Evolutionary conservation across 1,284 basidiomycete species (phyloP).

Genomic region (Jaminaea rosea): DNA sequence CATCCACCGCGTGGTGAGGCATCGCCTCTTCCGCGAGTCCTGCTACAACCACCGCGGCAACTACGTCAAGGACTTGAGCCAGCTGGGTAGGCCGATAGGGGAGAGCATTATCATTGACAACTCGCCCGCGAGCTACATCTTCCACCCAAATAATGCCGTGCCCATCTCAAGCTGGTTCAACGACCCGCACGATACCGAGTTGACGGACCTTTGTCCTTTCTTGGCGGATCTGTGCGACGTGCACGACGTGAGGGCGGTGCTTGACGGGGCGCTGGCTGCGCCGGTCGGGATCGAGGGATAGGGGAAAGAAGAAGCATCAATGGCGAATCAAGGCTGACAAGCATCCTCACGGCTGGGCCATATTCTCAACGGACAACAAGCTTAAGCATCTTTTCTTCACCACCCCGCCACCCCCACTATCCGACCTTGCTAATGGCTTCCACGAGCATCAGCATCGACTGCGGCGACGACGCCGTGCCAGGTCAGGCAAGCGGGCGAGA

Average conservation of each 20-base stretch:
- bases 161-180: slow-evolving; percentile 99
- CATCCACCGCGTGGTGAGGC: slow-evolving; percentile 79
- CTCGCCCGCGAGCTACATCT: slow-evolving; percentile 96
- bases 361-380: too few relatives aligned
- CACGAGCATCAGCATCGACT: too few relatives aligned
- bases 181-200: slow-evolving; percentile 67
- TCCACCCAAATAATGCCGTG: slow-evolving; percentile 97
- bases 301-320: too few relatives aligned
- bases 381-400: too few relatives aligned
- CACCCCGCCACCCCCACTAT: too few relatives aligned
- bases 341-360: too few relatives aligned
- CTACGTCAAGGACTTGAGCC: slow-evolving; percentile 98
- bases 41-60: slow-evolving; percentile 99
- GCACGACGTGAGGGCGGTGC: slow-evolving; percentile 81
- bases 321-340: too few relatives aligned
- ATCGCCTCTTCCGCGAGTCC: slow-evolving; percentile 92
- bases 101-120: slow-evolving; percentile 98
- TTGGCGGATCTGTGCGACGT: slow-evolving; percentile 74
- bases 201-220: slow-evolving; percentile 90
- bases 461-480: too few relatives aligned
- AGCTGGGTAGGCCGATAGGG: slow-evolving; percentile 81
- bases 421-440: too few relatives aligned
- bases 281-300: too few relatives aligned
- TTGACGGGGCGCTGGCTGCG: too few relatives aligned
- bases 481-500: too few relatives aligned